Conservation (phyloP, 352 stramenopile species). For the Phytophthora fragariaefolia region DNA sequence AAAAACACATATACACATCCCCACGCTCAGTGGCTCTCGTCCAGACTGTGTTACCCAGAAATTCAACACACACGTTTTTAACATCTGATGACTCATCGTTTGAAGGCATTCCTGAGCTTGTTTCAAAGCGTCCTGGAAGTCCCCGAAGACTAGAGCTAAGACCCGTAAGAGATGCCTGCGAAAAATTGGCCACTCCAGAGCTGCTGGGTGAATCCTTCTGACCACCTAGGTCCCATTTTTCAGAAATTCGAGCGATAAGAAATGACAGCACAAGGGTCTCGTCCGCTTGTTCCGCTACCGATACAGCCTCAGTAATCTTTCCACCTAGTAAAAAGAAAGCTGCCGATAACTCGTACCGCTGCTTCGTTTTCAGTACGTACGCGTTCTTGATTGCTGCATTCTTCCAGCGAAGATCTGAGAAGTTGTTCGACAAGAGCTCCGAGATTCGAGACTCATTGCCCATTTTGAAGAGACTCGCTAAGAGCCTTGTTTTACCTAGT, state of each 20-base stretch:
- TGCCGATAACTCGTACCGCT: constrained; percentile 79
- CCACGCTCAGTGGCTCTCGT: constrained; percentile 50
- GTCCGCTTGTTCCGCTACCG: constrained; percentile 79
- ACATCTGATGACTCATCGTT: constrained; percentile 19
- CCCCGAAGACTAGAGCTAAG: constrained; percentile 57
- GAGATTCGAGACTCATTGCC: constrained; percentile 77
- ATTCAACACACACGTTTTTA: constrained; percentile 62
- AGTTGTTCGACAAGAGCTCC: constrained; percentile 85
- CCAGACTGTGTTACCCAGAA: constrained; percentile 66
- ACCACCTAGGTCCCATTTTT: constrained; percentile 73
- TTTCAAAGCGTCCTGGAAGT: constrained; percentile 8
- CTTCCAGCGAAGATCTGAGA: constrained; percentile 82
- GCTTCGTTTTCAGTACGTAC: constrained; percentile 88
- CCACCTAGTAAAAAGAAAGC: constrained; percentile 86
- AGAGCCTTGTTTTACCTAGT: constrained; percentile 82
- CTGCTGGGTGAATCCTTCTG: constrained; percentile 23
- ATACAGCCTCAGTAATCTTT: constrained; percentile 79
- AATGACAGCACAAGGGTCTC: constrained; percentile 79
- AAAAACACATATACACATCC: constrained; percentile 81
- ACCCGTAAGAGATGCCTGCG: constrained; percentile 61
- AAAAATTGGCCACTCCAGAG: constrained; percentile 28
- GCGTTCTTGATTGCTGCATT: constrained; percentile 92
- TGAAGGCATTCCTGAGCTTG: neutral
- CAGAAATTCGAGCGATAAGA: constrained; percentile 76
- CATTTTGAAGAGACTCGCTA: constrained; percentile 88